Percentiles rank a stretch among this genome's conserved stretches.
Evolutionary conservation across 176 grass and related monocot genomes (phyloP).

Genomic region (Saccharum spontaneum): DNA sequence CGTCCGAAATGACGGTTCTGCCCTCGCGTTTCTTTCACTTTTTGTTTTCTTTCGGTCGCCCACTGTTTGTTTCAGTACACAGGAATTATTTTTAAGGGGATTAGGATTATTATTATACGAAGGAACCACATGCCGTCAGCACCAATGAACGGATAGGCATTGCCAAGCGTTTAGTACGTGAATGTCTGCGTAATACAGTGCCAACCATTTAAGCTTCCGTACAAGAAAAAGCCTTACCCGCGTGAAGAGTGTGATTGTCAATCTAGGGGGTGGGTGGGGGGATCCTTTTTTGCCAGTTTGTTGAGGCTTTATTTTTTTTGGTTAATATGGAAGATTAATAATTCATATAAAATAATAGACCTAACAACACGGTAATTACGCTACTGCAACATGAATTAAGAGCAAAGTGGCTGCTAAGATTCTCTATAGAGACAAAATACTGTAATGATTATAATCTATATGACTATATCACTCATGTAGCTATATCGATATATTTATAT

Average conservation of each 20-base stretch:
- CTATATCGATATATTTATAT: too few species aligned
- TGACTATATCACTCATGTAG: too few species aligned
- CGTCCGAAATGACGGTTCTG: slow-evolving; percentile 27
- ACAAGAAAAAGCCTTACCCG: neutral
- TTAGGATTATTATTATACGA: neutral
- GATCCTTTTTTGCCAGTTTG: too few species aligned
- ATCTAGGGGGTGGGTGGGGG: too few species aligned
- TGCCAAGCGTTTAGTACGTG: neutral
- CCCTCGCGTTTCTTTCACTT: neutral
- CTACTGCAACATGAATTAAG: too few species aligned
- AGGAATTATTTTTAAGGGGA: neutral
- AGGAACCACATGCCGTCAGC: neutral
- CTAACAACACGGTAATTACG: too few species aligned
- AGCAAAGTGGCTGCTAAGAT: too few species aligned
- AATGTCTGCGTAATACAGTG: neutral
- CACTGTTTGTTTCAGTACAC: neutral
- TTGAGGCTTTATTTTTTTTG: too few species aligned
- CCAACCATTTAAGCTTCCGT: neutral
- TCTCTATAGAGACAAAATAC: too few species aligned
- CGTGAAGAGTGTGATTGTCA: neutral
- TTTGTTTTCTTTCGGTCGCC: neutral
- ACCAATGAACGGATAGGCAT: neutral
- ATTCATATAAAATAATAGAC: neutral
- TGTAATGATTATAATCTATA: too few species aligned
- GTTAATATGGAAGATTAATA: neutral